Base-by-base conservation (phyloP, 2,329 filamentous ascomycete species). In the Aspergillus amoenus region DNA sequence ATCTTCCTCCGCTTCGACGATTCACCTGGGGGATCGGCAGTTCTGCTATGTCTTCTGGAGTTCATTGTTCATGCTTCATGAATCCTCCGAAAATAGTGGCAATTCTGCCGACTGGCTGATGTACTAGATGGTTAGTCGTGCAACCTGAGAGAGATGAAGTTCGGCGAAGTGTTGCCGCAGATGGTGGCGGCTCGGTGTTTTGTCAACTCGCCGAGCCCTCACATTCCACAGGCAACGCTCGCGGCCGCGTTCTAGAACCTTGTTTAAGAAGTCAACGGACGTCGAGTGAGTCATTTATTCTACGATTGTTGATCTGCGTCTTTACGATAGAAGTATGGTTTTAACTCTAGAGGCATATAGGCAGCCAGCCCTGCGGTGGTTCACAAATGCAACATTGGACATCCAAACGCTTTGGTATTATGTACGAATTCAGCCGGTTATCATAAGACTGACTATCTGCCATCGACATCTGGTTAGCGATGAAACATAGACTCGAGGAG, bases 1-100 rank as follows among this genome's bases (percentile, higher is more conserved):
- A 70, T 70, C 56, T 71, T 72, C 56, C 65, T 66, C 50, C 64
- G 64, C 47, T 67, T 67, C 6, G 57, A 45, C 7, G 45, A 44
- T 51, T 62, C 57, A 13, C 22, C 27, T 27, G 50, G 46, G 41
- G 58, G 54, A n/a, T 60, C 59, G 55, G 51, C 45, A 15, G 48
- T 30, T 54, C 50, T 56, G 43, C 45, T 55, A 32, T 43, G 47
- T 52, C 53, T 57, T 60, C 44, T 60, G 50, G 57, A 58, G 34
- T 60, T 61, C 60, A 64, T 63, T 27, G 52, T 40, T 51, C 56
- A 57, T 56, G 52, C 54, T 41, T 15, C 43, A 34, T 30, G 9
- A 30, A 30, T 4, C 1, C 9, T 11, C 27, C 21, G 18, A 37
- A 15, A 37, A 40, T 24, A 8, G 11, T 24, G 27, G 21, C 9